Conservation (phyloP, 768 basidiomycete species). For the Tylopilus subfusipes region DNA sequence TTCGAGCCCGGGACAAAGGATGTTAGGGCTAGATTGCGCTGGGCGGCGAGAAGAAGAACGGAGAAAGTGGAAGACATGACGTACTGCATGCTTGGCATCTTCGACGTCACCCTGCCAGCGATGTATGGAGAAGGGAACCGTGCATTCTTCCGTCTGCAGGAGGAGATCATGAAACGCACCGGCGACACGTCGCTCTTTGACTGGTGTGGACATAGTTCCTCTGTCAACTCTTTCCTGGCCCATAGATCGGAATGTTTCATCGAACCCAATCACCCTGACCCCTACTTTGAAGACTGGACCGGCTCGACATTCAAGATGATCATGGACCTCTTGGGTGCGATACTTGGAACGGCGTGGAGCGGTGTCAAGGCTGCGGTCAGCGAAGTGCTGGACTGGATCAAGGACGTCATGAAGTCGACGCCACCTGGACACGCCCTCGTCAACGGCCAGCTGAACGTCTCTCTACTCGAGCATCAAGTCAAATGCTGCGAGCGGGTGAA, state of each 20-base stretch:
- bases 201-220: constrained; percentile 22
- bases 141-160: constrained; percentile 29
- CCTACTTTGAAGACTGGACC: constrained; percentile 2
- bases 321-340: constrained; percentile 4
- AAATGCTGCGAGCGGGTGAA: constrained; percentile 3
- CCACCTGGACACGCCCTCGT: constrained; percentile 19
- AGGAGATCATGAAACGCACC: constrained; percentile 28
- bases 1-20: constrained; percentile 17
- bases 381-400: constrained; percentile 1
- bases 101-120: constrained; percentile 26
- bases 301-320: constrained; percentile 14
- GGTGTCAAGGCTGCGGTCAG: constrained; percentile 3
- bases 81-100: constrained; percentile 31
- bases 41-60: constrained; percentile 29
- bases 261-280: not conserved
- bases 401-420: constrained; percentile 2
- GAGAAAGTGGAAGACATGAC: constrained; percentile 29
- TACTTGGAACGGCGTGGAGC: constrained; percentile 9
- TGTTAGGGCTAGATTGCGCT: constrained; percentile 19
- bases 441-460: constrained; percentile 23
- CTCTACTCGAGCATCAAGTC: constrained; percentile 23
- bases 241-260: constrained; percentile 16
- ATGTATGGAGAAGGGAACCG: constrained; percentile 27
- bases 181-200: constrained; percentile 24
- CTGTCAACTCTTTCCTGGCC: constrained; percentile 24